phyloP scores from a whole-genome alignment of 768 basidiomycete genomes.

The Galerina sulciceps region DNA sequence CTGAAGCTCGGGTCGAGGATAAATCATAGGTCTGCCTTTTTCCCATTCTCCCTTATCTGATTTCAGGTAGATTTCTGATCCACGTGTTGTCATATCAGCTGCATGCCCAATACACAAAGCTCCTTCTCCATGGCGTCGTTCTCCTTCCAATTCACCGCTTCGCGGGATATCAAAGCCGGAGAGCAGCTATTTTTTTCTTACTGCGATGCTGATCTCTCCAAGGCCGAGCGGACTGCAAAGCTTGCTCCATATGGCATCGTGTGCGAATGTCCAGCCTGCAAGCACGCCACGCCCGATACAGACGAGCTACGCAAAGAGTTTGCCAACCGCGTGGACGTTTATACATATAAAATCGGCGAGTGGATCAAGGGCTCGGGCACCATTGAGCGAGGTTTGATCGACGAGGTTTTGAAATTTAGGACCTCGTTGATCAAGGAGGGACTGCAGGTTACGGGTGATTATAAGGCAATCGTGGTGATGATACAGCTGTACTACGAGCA shows the following conservation, averaged over 20 bases:
- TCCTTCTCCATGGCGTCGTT: slow-evolving; percentile 35
- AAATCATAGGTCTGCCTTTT: slow-evolving; percentile 25
- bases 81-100: slow-evolving; percentile 15
- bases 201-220: slow-evolving; percentile 17
- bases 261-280: slow-evolving; percentile 31
- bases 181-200: slow-evolving; percentile 37
- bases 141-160: slow-evolving; percentile 29
- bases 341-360: too few relatives aligned
- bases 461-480: neutral
- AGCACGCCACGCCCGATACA: slow-evolving; percentile 20
- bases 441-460: neutral
- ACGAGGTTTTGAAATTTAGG: neutral
- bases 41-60: too few relatives aligned
- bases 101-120: slow-evolving; percentile 30
- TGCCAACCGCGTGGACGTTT: neutral
- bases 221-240: slow-evolving; percentile 24
- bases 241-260: slow-evolving; percentile 33
- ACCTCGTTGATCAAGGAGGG: neutral
- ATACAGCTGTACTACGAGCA: neutral
- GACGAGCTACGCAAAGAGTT: slow-evolving; percentile 26
- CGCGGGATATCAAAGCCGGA: slow-evolving; percentile 29
- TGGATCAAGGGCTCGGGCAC: too few relatives aligned
- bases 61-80: too few relatives aligned
- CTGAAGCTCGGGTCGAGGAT: slow-evolving; percentile 25
- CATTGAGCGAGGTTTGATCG: neutral